Base-by-base conservation (phyloP, 305 asterid species). In the Withania somnifera region DNA sequence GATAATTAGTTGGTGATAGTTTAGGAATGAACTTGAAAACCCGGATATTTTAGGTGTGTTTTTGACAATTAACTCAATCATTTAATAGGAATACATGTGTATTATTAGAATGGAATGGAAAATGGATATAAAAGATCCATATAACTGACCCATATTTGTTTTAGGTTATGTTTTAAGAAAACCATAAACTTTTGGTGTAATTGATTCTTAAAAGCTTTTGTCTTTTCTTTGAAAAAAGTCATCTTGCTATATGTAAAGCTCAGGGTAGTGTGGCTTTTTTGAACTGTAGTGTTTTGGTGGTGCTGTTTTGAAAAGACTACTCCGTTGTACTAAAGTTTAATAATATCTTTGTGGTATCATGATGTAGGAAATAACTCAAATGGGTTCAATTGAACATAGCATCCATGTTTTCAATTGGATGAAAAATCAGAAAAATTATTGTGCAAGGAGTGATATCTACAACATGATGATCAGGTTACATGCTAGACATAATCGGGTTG, bases 381-480 rank as follows among this genome's bases (percentile, higher is more conserved):
- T 28, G 69, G 99, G 99, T 79, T 92, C 88, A 34, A 87, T 96
- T 63, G 97, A 91, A 64, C 98, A 91, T 82, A 86, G 98, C 85
- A 86, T 82, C 54, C 95, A 87, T 82, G 98, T 94, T 77, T 96
- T 96, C 90, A 91, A 84, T 84, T 96, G 99, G 99, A 91, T 96
- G 98, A 96, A 96, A 89, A 94, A 94, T 87, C 97, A 94, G 85
- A 89, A 90, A 63, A 91, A 88, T 61, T 96, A 94, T 78, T 88
- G 88, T 80, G 95, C 98, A 50, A 87, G 97, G 77, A 89, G 86
- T 64, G 98, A 96, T 87, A 91, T 96, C 30, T 94, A 96, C 87
- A 94, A 91, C 87, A 93, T 92, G 98, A 90, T 96, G 95, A 96
- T 96, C 87, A 88, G 98, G 88, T 85, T 96, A 78, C 93, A 93